Conservation (phyloP, 2,329 filamentous ascomycete species). For the Scedosporium boydii region DNA sequence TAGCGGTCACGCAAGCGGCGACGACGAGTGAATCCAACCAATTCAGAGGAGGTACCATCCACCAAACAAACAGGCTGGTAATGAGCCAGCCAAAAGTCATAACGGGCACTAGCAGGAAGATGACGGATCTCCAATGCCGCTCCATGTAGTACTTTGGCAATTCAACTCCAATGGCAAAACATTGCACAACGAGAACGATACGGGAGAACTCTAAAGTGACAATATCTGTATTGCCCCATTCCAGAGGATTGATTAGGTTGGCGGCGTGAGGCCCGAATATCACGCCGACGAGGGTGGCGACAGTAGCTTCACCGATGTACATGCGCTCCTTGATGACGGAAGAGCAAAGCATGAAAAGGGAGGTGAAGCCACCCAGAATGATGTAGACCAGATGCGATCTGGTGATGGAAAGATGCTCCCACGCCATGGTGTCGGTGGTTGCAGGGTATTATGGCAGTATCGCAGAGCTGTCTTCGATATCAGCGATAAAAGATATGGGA, state of each 20-base stretch:
- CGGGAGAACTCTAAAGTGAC: conserved; percentile 84
- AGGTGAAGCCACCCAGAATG: conserved; percentile 95
- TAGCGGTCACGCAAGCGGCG: conserved; percentile 92
- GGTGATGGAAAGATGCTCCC: conserved; percentile 77
- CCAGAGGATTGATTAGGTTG: conserved; percentile 64
- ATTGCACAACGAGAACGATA: conserved; percentile 83
- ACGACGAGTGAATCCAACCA: conserved; percentile 86
- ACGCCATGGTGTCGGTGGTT: conserved; percentile 51
- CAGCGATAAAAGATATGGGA: background rate
- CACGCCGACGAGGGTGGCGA: conserved; percentile 79
- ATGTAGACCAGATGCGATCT: conserved; percentile 97
- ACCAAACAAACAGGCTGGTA: conserved; percentile 91
- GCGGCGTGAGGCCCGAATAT: conserved; percentile 83
- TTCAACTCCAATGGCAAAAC: conserved; percentile 85
- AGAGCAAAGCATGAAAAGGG: conserved; percentile 96
- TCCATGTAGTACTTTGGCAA: conserved; percentile 96
- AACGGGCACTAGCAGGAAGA: conserved; percentile 80
- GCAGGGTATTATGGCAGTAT: background rate
- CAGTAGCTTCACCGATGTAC: conserved; percentile 97
- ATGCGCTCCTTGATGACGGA: conserved; percentile 96
- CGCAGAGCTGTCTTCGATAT: background rate
- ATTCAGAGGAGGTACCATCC: conserved; percentile 65
- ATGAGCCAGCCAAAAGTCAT: conserved; percentile 96
- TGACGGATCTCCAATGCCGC: conserved; percentile 88
- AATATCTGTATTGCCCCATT: conserved; percentile 78